Evolutionary conservation across 768 basidiomycete genomes (phyloP).

Genomic region (Gelatoporia subvermispora): DNA sequence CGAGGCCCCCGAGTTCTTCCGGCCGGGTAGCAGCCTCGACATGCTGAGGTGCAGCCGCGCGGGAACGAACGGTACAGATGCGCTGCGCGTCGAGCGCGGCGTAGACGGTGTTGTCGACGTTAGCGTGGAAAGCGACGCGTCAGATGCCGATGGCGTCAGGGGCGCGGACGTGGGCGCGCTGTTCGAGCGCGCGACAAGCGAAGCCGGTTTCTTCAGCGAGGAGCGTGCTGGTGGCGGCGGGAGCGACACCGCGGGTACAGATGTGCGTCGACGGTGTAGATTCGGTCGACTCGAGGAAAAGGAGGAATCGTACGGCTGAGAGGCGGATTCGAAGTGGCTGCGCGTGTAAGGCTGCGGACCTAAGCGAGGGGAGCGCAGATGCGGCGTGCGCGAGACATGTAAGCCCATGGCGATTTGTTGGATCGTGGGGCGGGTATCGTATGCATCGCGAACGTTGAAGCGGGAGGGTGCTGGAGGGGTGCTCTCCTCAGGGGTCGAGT

Average conservation of each 20-base stretch:
- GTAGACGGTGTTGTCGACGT: conserved; percentile 35
- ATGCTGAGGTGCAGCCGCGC: conserved; percentile 41
- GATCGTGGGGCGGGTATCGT: conserved; percentile 50
- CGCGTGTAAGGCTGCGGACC: neutral
- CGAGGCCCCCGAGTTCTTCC: conserved; percentile 27
- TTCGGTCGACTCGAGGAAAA: conserved; percentile 8
- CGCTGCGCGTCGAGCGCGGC: conserved; percentile 19
- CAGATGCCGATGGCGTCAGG: conserved; percentile 28
- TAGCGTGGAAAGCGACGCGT: conserved; percentile 43
- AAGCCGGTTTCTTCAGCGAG: conserved; percentile 52
- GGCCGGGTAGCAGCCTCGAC: conserved; percentile 41
- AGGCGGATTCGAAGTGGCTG: conserved; percentile 2
- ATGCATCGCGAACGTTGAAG: conserved; percentile 32
- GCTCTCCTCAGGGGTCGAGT: conserved; percentile 23
- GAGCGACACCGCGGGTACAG: neutral
- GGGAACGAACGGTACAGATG: conserved; percentile 14
- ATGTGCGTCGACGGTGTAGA: conserved; percentile 9
- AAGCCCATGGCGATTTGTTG: conserved; percentile 81
- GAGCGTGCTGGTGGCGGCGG: conserved; percentile 55
- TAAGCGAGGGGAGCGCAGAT: conserved; percentile 41
- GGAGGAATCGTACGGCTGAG: conserved; percentile 1
- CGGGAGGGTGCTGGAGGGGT: conserved; percentile 14
- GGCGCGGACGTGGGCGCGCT: conserved; percentile 23
- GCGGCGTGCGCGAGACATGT: conserved; percentile 72
- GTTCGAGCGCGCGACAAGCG: conserved; percentile 29